Evolutionary conservation across 2,329 filamentous ascomycete genomes (phyloP).

Genomic region (Zymoseptoria passerinii): DNA sequence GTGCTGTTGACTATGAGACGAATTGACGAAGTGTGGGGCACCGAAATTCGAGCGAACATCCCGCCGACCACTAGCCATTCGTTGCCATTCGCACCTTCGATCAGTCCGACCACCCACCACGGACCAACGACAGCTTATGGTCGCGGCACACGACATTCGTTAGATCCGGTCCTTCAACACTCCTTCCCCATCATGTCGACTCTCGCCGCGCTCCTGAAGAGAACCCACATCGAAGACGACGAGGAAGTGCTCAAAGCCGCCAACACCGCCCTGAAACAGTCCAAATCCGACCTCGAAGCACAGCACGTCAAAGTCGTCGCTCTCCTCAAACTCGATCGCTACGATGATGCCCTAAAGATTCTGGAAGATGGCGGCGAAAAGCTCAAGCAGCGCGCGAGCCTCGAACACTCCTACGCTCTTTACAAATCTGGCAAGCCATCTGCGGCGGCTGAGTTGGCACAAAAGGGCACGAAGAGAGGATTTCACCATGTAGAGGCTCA

Average conservation of each 20-base stretch:
- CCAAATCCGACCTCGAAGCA: constrained; percentile 51
- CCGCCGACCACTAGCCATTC: too few relatives aligned
- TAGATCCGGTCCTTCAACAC: not conserved
- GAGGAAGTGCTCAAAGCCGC: constrained; percentile 62
- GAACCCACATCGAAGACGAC: constrained; percentile 58
- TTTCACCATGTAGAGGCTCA: constrained; percentile 55
- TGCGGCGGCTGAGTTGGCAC: constrained; percentile 48
- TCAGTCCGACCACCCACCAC: too few relatives aligned
- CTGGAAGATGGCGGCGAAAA: constrained; percentile 55
- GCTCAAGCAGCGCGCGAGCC: constrained; percentile 51
- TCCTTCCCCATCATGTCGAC: constrained; percentile 3
- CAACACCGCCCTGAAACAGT: constrained; percentile 48
- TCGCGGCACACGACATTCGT: not conserved
- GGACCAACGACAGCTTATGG: not conserved
- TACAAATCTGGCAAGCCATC: constrained; percentile 67
- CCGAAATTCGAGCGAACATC: too few relatives aligned
- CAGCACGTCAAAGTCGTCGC: constrained; percentile 65
- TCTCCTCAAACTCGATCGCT: constrained; percentile 73
- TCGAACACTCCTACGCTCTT: constrained; percentile 74
- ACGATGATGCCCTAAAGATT: constrained; percentile 63
- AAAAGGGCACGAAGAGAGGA: constrained; percentile 36
- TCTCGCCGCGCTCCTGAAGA: constrained; percentile 49
- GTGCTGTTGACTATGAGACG: too few relatives aligned
- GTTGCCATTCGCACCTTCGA: too few relatives aligned
- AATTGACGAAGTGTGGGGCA: too few relatives aligned